These are phyloP conservation scores for Pleurotus tuoliensis DNA, from an alignment of 768 basidiomycete species.

Conservation along the genomic window DNA sequence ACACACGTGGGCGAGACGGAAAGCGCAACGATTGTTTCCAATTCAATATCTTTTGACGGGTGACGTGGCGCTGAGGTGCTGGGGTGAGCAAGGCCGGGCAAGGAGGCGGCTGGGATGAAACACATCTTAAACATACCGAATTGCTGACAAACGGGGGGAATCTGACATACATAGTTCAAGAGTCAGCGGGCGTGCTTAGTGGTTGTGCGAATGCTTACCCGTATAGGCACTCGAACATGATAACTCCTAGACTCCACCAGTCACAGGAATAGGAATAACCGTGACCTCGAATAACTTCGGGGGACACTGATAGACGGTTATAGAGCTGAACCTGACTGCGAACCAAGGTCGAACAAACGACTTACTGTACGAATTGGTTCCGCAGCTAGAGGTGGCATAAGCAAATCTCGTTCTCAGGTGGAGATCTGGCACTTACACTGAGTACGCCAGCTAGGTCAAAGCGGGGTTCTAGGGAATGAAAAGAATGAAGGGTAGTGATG, in stretches of 20 bases:
- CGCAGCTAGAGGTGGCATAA: constrained; percentile 48
- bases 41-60: constrained; percentile 95
- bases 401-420: constrained; percentile 9
- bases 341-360: constrained; percentile 20
- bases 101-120: constrained; percentile 12
- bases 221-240: constrained; percentile 94
- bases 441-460: constrained; percentile 69
- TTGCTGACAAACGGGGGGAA: constrained; percentile 96
- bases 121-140: constrained; percentile 51
- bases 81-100: constrained; percentile 13
- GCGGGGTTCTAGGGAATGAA: constrained; percentile 15
- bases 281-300: constrained; percentile 85
- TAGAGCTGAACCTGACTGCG: constrained; percentile 12
- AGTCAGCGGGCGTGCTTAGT: constrained; percentile 10
- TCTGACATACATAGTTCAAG: constrained; percentile 33
- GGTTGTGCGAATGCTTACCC: constrained; percentile 49
- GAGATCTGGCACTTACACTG: constrained; percentile 56
- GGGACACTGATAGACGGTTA: constrained; percentile 59
- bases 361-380: constrained; percentile 85
- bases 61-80: constrained; percentile 73
- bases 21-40: constrained; percentile 90
- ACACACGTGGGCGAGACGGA: constrained; percentile 77
- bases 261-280: constrained; percentile 95
- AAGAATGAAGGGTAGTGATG: constrained; percentile 3
- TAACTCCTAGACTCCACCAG: constrained; percentile 98